Evolutionary conservation across 108 stramenopile genomes (phyloP), one percentile per base, ranked within the genome.

Genomic region (Cyclotella atomus): DNA sequence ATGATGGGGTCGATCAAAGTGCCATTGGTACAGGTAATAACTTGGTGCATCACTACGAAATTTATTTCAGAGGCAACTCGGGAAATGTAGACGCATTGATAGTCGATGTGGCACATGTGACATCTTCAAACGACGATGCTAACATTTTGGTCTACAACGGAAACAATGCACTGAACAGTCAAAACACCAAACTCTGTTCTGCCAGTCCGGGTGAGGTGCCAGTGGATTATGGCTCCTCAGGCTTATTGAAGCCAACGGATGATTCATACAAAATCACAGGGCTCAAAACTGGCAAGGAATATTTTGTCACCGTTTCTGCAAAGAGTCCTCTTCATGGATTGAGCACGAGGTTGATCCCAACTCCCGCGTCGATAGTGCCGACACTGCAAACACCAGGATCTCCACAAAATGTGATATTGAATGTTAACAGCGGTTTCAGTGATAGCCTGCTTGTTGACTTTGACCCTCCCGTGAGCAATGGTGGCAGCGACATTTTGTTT

Each of bases 281-380:
- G 16, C 83, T 93, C 7, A 60, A 53, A 41, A 84, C 93, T 19
- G 95, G 95, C 20, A 57, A 38, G 55, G 65, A 83, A 41, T 96
- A 96, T 67, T 84, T 77, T 53, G 87, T 95, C 12, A 55, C 55
- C 50, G 89, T 96, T 17, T 70, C 88, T 17, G 92, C 95, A 4
- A 79, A 84, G 25, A 96, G 94, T 70, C 52, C 65, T 19, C 27
- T 70, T 21, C 78, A 84, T 59, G 93, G 93, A 6, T 75, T 86
- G 43, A 92, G 95, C 45, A 52, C 64, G 23, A 53, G 76, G n/a
- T 34, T 79, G 17, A 33, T 64, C 9, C 77, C 86, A 7, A 19
- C 57, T 17, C 84, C 72, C 24, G 33, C 59, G 30, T 70, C 77
- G 16, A 63, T 82, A 2, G 78, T 73, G 9, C 89, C 88, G 35